Base-by-base conservation (phyloP, 148 eudicot species). In the Rheum nobile region DNA sequence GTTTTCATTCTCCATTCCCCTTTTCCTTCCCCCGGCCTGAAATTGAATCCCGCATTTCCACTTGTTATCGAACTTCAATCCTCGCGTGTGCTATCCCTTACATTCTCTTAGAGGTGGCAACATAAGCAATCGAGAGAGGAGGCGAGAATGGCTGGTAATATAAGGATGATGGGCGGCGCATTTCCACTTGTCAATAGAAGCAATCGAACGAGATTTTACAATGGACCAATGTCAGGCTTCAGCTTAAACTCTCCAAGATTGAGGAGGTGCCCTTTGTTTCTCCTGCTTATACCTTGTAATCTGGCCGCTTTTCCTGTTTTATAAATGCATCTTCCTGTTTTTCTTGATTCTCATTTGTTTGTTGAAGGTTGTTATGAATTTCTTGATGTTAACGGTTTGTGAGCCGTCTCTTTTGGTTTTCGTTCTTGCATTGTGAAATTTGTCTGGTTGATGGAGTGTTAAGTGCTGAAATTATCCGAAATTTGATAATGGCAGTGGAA, bases 81-180 rank as follows among this genome's bases (percentile, higher is more conserved):
- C 31, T 26, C 8, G 12, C 19, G 22, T 22, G 55, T 48, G 55
- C 55, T 26, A 31, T n/a, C n/a, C n/a, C n/a, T n/a, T n/a, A n/a
- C n/a, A n/a, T n/a, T n/a, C n/a, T n/a, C n/a, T n/a, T n/a, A n/a
- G n/a, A 28, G 37, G n/a, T 3, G 12, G 34, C 14, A 31, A 26
- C 16, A 42, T 9, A 55, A 59, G 46, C 74, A 16, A 39, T 24
- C 54, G 21, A 39, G 55, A 67, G 71, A 32, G 46, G 76, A 17
- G 16, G 65, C 16, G 54, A 63, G 35, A 68, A 93, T 89, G 97
- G 91, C 97, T 67, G 77, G 89, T 17, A 91, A 88, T 16, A 89
- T 93, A 11, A 95, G 98, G 83, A 93, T 93, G 74, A 93, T 93
- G 98, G 98, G 89, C 37, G 77, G 98, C 94, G 4, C 91, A 93